A percentile compares a stretch with the other conserved stretches of the same genome.
phyloP scores from a whole-genome alignment of 257 asterid genomes.

The Fraxinus pennsylvanica region DNA sequence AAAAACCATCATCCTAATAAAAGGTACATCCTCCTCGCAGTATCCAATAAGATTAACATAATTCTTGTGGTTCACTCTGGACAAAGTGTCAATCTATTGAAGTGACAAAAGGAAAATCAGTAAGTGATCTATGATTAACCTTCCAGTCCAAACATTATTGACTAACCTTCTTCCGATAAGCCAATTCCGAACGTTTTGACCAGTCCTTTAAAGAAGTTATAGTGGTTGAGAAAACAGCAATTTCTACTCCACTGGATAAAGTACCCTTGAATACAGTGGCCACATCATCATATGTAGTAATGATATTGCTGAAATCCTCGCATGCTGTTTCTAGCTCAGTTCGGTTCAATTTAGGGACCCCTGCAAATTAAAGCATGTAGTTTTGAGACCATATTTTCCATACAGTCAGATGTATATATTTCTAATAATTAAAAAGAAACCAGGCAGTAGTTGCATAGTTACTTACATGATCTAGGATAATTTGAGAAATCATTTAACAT shows the following conservation, averaged over 20 bases:
- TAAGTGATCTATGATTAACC: neutral
- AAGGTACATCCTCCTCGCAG: slow-evolving; percentile 86
- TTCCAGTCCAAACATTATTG: neutral
- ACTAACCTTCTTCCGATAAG: slow-evolving; percentile 75
- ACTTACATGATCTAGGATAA: too few relatives aligned
- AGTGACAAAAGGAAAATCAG: neutral
- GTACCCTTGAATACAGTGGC: slow-evolving; percentile 83
- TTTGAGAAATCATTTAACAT: too few relatives aligned
- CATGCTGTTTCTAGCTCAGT: slow-evolving; percentile 87
- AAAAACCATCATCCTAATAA: slow-evolving; percentile 92
- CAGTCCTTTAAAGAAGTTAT: slow-evolving; percentile 63
- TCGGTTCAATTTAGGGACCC: slow-evolving; percentile 88
- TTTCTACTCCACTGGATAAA: slow-evolving; percentile 91
- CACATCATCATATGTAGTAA: slow-evolving; percentile 44
- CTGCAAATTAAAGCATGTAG: slow-evolving; percentile 31
- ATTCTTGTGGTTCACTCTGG: slow-evolving; percentile 92
- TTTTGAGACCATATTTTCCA: too few relatives aligned
- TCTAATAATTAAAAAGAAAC: too few relatives aligned
- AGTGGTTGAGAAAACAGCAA: slow-evolving; percentile 74
- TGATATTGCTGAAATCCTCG: slow-evolving; percentile 94
- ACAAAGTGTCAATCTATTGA: slow-evolving; percentile 66
- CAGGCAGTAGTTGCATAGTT: too few relatives aligned
- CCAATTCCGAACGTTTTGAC: slow-evolving; percentile 68
- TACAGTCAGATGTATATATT: too few relatives aligned
- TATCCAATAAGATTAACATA: slow-evolving; percentile 85